Conservation (phyloP, 257 asterid genomes). For the Phtheirospermum japonicum region DNA sequence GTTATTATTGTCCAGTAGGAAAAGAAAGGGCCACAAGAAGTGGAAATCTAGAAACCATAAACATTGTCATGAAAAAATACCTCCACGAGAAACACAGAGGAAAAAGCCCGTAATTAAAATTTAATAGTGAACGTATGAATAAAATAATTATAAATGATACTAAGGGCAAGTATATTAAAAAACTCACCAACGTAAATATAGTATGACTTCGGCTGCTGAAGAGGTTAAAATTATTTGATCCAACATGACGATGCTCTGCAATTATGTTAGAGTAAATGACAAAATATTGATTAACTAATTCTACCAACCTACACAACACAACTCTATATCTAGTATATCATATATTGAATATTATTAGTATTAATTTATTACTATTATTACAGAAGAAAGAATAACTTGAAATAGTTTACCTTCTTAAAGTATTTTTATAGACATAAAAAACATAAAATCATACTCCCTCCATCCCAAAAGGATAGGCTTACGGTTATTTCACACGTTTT, state of each 20-base stretch:
- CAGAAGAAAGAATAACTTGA: not conserved
- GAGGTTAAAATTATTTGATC: constrained; percentile 93
- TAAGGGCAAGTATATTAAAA: constrained; percentile 22
- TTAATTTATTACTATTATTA: not conserved
- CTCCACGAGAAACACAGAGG: constrained; percentile 1
- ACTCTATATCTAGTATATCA: not conserved
- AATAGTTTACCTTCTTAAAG: not conserved
- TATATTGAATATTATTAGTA: not conserved
- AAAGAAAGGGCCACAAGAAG: not conserved
- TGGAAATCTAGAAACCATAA: constrained; percentile 3
- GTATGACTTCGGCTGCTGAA: constrained; percentile 99
- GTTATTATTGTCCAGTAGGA: not conserved
- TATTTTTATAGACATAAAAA: not conserved
- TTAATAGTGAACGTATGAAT: constrained; percentile 13
- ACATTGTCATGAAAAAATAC: not conserved
- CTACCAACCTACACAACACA: constrained; percentile 11
- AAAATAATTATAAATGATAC: constrained; percentile 13
- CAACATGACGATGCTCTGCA: constrained; percentile 99
- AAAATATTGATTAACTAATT: constrained; percentile 20
- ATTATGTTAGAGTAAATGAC: constrained; percentile 33
- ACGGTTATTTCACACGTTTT: too few species aligned
- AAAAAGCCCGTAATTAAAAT: constrained; percentile 6
- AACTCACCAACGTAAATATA: constrained; percentile 87
- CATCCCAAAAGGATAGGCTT: too few species aligned
- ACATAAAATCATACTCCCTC: not conserved